A percentile compares a stretch with the other conserved stretches of the same genome.
Evolutionary conservation across 371 early-diverging fungal species (phyloP).

Genomic region (Rhizopus microsporus): DNA sequence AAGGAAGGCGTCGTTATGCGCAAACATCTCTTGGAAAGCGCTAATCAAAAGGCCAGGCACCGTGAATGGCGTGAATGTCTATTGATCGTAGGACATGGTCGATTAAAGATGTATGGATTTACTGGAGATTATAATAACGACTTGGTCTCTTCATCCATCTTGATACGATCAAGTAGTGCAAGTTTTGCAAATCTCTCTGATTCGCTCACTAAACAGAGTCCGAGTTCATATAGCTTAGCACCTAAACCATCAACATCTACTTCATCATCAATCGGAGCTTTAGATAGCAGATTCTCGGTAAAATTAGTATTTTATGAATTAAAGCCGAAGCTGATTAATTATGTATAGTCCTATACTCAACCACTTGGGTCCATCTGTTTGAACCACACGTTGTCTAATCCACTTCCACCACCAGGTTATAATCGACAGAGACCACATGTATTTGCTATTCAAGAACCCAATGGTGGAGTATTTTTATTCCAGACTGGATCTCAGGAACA

Average conservation of each 20-base stretch:
- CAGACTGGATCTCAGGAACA: constrained; percentile 69
- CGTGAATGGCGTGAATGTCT: constrained; percentile 88
- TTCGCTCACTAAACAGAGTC: constrained; percentile 18
- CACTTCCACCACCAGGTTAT: constrained; percentile 84
- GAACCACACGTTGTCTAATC: constrained; percentile 76
- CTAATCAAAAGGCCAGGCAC: constrained; percentile 77
- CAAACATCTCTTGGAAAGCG: constrained; percentile 80
- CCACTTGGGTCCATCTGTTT: constrained; percentile 62
- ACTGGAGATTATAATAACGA: constrained; percentile 31
- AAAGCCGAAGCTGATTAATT: neutral
- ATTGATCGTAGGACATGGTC: constrained; percentile 72
- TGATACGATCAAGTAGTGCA: constrained; percentile 29
- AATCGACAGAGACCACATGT: constrained; percentile 74
- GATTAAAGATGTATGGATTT: constrained; percentile 76
- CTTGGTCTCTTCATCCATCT: constrained; percentile 30
- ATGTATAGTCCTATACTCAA: constrained; percentile 31
- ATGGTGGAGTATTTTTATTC: constrained; percentile 83
- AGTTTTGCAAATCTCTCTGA: constrained; percentile 51
- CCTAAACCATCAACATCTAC: neutral
- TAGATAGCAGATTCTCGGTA: constrained; percentile 30
- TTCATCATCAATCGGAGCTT: neutral
- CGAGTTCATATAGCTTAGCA: neutral
- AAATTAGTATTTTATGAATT: neutral
- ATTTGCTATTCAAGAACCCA: constrained; percentile 78
- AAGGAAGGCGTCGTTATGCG: constrained; percentile 84